phyloP scores from a whole-genome alignment of 441 rosid genomes.

The Gossypium gossypioides region DNA sequence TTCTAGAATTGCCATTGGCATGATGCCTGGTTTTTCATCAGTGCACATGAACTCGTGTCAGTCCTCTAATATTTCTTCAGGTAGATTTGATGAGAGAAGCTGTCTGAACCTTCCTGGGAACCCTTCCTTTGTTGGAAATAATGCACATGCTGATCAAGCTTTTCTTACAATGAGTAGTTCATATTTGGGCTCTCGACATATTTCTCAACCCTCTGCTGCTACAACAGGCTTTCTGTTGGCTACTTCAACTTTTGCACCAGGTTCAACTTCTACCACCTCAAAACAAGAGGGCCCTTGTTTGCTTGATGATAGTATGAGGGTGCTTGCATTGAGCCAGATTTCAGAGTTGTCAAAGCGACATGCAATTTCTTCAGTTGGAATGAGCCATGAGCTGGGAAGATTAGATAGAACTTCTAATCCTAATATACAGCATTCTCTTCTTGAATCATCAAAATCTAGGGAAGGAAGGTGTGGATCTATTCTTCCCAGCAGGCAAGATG shows the following conservation, averaged over 20 bases:
- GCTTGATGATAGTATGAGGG: constrained; percentile 38
- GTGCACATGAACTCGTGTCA: constrained; percentile 12
- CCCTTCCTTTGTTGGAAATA: constrained; percentile 15
- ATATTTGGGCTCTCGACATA: constrained; percentile 12
- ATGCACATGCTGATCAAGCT: constrained; percentile 16
- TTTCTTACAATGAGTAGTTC: constrained; percentile 13
- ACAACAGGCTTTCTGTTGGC: constrained; percentile 18
- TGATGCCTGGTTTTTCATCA: constrained; percentile 20
- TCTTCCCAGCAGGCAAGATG: constrained; percentile 15
- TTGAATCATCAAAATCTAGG: constrained; percentile 20
- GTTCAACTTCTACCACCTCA: constrained; percentile 12
- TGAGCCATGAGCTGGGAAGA: constrained; percentile 22
- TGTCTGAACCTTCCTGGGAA: constrained; percentile 19
- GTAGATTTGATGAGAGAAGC: constrained; percentile 19
- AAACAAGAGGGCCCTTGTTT: constrained; percentile 24
- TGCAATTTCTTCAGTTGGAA: constrained; percentile 21
- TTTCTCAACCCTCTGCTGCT: constrained; percentile 21
- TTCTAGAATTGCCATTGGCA: constrained; percentile 10
- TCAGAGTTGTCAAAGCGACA: constrained; percentile 37
- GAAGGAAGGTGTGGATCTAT: constrained; percentile 17
- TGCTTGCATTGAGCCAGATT: constrained; percentile 34
- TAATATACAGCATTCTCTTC: constrained; percentile 18
- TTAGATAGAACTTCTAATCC: constrained; percentile 15
- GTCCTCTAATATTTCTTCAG: constrained; percentile 11
- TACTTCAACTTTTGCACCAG: constrained; percentile 15